Base-by-base conservation (phyloP, 805 yeast genomes). In the Sugiyamaella boreocaroliniensis region DNA sequence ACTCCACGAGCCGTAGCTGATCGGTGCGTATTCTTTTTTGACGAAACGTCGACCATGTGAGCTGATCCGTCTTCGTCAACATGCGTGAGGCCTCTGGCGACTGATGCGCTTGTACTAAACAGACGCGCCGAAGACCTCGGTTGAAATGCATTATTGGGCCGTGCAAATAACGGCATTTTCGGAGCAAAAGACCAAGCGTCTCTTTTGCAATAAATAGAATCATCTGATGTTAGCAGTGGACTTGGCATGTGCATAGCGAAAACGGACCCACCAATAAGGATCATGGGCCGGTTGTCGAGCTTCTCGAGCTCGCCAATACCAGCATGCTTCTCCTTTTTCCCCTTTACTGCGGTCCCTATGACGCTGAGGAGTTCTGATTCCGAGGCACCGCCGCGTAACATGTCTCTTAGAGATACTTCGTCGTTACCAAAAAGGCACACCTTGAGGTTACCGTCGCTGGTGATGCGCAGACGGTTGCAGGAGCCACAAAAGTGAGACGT, bases 351-450 rank as follows among this genome's bases (percentile, higher is more conserved):
- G 34, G 60, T 56, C 2, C 76, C 76, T 47, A 78, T 73, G n/a
- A 68, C 66, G 1, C 65, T 32, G 49, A 76, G 57, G 0, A 78
- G 57, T 45, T 71, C 70, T 6, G 62, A 64, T 22, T 75, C 75
- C 6, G 63, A 41, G 8, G 61, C 61, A 5, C 73, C 75, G 9
- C 53, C 40, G 47, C 81, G 64, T 14, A 78, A 52, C 58, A 75
- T 48, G 53, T 77, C 79, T 48, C 78, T 67, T 42, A 78, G 58
- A 7, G 76, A 73, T 11, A 76, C 74, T 55, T 78, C 82, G 22
- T 72, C 74, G 55, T 77, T 76, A 12, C 78, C 82, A 62, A 78
- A 78, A 9, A 78, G 60, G 58, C 82, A 78, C 34, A 77, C 82
- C 61, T 78, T 78, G 51, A 78, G 64, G 55, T 77, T 78, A 0